Conservation (phyloP, 257 asterid genomes). For the Solanum rostratum region DNA sequence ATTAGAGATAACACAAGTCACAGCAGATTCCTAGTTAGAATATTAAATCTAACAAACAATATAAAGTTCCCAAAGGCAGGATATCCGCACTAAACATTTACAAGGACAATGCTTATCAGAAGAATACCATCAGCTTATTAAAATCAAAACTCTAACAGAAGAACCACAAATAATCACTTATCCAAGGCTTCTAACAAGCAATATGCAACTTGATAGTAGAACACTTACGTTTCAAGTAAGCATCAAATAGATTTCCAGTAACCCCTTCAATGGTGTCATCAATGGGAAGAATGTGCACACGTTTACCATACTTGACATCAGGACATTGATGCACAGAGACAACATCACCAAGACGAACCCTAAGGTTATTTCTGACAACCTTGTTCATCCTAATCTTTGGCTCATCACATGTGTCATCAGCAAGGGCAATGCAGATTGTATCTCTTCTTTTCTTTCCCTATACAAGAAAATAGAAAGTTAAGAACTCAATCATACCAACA, state of each 20-base stretch:
- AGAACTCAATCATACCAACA: neutral
- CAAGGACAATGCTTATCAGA: neutral
- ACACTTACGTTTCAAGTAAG: slow-evolving; percentile 58
- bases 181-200: neutral
- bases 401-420: slow-evolving; percentile 65
- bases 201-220: neutral
- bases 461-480: neutral
- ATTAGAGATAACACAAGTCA: neutral
- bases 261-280: slow-evolving; percentile 75
- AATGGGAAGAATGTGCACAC: slow-evolving; percentile 75
- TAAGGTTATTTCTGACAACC: slow-evolving; percentile 65
- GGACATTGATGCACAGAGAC: slow-evolving; percentile 81
- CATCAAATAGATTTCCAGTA: slow-evolving; percentile 70
- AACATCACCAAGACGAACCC: slow-evolving; percentile 85
- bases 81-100: neutral
- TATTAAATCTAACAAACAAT: neutral
- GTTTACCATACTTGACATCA: slow-evolving; percentile 80
- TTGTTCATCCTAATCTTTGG: slow-evolving; percentile 81
- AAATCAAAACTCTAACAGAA: neutral
- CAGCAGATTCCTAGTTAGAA: neutral
- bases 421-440: slow-evolving; percentile 66
- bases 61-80: neutral
- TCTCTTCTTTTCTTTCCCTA: slow-evolving; percentile 80
- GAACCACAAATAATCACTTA: neutral
- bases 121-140: neutral